These are phyloP conservation scores for Acephala macrosclerotiorum DNA, from an alignment of 2,329 filamentous ascomycete species.

Conservation along the genomic window DNA sequence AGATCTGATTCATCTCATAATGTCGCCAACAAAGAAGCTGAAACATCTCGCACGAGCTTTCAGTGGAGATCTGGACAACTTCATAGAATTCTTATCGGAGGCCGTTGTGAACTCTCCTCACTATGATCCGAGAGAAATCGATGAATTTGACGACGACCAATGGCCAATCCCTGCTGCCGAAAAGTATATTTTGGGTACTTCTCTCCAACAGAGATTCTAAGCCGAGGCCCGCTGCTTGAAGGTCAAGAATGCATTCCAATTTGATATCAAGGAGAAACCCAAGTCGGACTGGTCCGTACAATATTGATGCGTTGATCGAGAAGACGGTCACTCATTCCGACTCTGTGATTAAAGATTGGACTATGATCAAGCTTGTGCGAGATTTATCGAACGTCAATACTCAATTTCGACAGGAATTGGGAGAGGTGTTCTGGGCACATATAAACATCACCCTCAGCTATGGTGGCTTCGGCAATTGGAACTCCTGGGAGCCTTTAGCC, in stretches of 20 bases:
- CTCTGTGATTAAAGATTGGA: neutral
- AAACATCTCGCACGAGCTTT: no score
- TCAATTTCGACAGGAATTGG: conserved; percentile 9
- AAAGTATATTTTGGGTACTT: no score
- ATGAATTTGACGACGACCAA: no score
- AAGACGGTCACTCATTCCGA: neutral
- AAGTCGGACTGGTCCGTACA: neutral
- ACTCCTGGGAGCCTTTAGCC: neutral
- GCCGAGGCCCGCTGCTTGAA: neutral
- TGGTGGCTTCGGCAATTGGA: neutral
- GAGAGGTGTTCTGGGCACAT: neutral
- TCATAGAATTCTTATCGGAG: no score
- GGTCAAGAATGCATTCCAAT: neutral
- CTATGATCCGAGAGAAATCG: no score
- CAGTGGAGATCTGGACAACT: no score
- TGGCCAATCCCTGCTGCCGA: no score
- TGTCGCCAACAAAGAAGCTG: no score
- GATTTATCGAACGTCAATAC: conserved; percentile 8
- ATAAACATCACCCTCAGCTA: neutral
- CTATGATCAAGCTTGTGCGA: neutral
- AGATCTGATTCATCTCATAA: no score
- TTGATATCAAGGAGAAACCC: neutral
- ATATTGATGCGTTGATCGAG: neutral
- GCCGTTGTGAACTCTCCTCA: no score
- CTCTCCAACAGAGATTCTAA: no score